phyloP scores from a whole-genome alignment of 1,284 basidiomycete genomes.

The Moesziomyces parantarcticus region DNA sequence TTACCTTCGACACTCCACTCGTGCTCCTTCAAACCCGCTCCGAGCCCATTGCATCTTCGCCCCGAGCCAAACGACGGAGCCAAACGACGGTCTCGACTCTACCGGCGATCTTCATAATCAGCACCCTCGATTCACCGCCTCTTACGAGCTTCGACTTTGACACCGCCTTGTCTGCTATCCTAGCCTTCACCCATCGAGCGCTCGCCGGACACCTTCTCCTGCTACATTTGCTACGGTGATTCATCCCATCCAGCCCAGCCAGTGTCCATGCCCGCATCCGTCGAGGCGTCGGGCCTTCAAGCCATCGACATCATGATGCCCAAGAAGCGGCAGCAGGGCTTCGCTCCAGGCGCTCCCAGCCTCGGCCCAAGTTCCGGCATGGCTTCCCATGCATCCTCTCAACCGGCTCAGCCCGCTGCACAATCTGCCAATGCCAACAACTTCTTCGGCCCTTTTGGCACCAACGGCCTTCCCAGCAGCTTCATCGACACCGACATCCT shows the following conservation, averaged over 20 bases:
- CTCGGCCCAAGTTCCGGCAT: slow-evolving; percentile 11
- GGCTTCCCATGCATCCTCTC: slow-evolving; percentile 9
- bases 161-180: too few relatives aligned
- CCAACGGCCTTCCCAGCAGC: slow-evolving; percentile 41
- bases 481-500: slow-evolving; percentile 57
- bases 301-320: slow-evolving; percentile 51
- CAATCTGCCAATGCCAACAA: slow-evolving; percentile 16
- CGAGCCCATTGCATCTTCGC: too few relatives aligned
- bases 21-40: too few relatives aligned
- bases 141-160: too few relatives aligned
- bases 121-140: too few relatives aligned
- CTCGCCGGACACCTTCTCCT: neutral
- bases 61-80: too few relatives aligned
- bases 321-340: slow-evolving; percentile 51
- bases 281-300: slow-evolving; percentile 34
- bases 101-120: too few relatives aligned
- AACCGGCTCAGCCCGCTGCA: slow-evolving; percentile 4
- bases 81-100: too few relatives aligned
- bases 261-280: slow-evolving; percentile 27
- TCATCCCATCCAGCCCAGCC: neutral
- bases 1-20: too few relatives aligned
- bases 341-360: slow-evolving; percentile 26
- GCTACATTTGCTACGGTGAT: neutral
- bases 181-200: slow-evolving; percentile 1
- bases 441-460: slow-evolving; percentile 39